Evolutionary conservation across 1,284 basidiomycete genomes (phyloP).

Genomic region (Agroathelia rolfsii): DNA sequence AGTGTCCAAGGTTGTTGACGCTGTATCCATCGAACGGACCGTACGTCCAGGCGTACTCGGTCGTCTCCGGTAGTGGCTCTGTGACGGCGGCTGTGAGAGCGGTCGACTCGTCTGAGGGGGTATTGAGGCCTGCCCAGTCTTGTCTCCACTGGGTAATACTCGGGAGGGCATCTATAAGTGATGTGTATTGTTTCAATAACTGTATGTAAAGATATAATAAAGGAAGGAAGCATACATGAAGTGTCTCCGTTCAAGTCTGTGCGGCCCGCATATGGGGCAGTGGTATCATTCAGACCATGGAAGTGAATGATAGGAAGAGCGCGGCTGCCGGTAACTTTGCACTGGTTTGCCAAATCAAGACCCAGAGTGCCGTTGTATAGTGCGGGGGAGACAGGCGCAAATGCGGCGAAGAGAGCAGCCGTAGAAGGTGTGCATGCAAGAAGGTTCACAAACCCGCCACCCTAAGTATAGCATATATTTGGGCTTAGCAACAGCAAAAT

Average conservation of each 20-base stretch:
- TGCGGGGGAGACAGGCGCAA: slow-evolving; percentile 2
- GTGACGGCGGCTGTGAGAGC: no score
- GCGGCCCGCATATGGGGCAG: neutral
- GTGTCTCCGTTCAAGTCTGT: neutral
- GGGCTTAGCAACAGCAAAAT: neutral
- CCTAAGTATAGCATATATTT: neutral
- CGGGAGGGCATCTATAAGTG: slow-evolving; percentile 1
- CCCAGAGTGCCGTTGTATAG: slow-evolving; percentile 12
- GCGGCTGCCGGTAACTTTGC: no score
- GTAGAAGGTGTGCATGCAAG: slow-evolving; percentile 1
- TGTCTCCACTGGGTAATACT: neutral
- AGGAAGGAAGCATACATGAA: neutral
- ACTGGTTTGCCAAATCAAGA: no score
- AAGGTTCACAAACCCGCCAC: slow-evolving; percentile 1
- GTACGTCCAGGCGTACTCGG: no score
- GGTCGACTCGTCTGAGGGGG: no score
- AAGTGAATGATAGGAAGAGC: slow-evolving; percentile 1
- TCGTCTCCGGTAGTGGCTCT: no score
- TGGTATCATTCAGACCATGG: slow-evolving; percentile 2
- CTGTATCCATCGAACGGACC: neutral
- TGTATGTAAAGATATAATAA: neutral
- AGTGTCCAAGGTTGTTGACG: slow-evolving; percentile 2
- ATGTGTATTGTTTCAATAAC: slow-evolving; percentile 1
- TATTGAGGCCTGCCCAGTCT: neutral
- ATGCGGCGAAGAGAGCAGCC: slow-evolving; percentile 1